phyloP scores from a whole-genome alignment of 352 stramenopile species.

The Globisporangium nagaii region DNA sequence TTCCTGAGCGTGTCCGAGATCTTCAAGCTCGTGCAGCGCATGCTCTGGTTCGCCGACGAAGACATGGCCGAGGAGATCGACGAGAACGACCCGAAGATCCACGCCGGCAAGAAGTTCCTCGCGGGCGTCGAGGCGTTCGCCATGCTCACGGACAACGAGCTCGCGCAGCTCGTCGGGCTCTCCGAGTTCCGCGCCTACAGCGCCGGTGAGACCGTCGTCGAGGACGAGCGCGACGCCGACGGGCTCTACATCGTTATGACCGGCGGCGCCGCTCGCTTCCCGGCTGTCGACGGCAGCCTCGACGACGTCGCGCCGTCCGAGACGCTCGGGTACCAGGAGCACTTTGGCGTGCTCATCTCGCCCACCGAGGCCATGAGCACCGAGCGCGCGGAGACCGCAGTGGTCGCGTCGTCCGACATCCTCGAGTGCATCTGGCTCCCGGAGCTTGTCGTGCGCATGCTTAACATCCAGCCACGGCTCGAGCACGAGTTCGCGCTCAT shows the following conservation, averaged over 20 bases:
- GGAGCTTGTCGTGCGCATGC: constrained; percentile 44
- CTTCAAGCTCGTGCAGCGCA: constrained; percentile 28
- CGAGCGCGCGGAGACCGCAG: constrained; percentile 21
- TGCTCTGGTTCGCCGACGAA: constrained; percentile 40
- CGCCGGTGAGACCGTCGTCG: constrained; percentile 34
- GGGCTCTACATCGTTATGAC: constrained; percentile 54
- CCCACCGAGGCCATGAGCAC: constrained; percentile 22
- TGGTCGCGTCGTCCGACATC: constrained; percentile 26
- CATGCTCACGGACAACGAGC: constrained; percentile 49
- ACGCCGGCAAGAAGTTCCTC: constrained; percentile 51
- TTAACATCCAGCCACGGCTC: constrained; percentile 55
- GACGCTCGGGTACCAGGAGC: constrained; percentile 47
- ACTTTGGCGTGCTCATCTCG: constrained; percentile 45
- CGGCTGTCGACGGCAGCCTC: constrained; percentile 9
- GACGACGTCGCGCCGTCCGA: constrained; percentile 19
- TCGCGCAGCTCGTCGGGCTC: constrained; percentile 42
- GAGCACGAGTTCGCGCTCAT: constrained; percentile 54
- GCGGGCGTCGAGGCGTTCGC: constrained; percentile 45
- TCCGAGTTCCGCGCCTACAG: constrained; percentile 33
- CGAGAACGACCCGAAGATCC: constrained; percentile 42
- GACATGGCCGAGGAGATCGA: constrained; percentile 52
- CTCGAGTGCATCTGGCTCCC: constrained; percentile 57
- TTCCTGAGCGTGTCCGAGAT: constrained; percentile 17
- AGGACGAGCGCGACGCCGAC: constrained; percentile 39
- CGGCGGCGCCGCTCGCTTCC: constrained; percentile 27